Evolutionary conservation across 495 filamentous ascomycete genomes (phyloP), one percentile per base, ranked within the genome.

Genomic region (Baudoinia panamericana): DNA sequence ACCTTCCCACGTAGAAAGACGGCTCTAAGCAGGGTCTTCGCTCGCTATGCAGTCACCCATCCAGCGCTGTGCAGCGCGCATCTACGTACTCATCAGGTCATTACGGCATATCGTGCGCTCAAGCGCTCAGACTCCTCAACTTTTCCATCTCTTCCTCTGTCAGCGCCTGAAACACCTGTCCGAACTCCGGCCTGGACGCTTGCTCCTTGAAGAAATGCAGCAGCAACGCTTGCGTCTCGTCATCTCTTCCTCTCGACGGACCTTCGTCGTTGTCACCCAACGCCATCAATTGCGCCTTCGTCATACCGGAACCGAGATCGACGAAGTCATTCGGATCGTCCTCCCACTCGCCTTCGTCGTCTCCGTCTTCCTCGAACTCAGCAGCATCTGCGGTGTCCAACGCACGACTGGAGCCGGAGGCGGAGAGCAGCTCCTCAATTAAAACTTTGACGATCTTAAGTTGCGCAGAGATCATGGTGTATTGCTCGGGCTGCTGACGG

Each of bases 391-490:
- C 45, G n/a, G 55, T 40, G 18, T 54, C 70, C 15, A 57, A 25
- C 6, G 45, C 22, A 20, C 44, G 45, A 7, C 43, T 33, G n/a
- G n/a, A n/a, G 23, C 56, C 56, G 18, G 46, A 42, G 12, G 80
- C 77, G 3, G 80, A 77, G 16, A 66, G 65, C 19, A 97, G 71
- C 59, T 97, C 90, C 55, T 93, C 81, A 35, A 95, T 76, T 0
- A 97, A 72, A 6, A 97, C 80, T 65, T 97, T 97, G 61, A 94
- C 63, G 54, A 97, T 94, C 64, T 97, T 97, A 54, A 97, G 65
- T 2, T 82, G 76, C 0, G 85, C 85, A 0, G 85, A 69, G 32
- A 96, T 77, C 42, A 78, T 75, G n/a, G 88, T 93, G 64, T 75
- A 96, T 53, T 74, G 78, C 51, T 93, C 86, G 2, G 90, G 90